Evolutionary conservation across 108 stramenopile genomes (phyloP).

Genomic region (Phaeodactylum tricornutum): DNA sequence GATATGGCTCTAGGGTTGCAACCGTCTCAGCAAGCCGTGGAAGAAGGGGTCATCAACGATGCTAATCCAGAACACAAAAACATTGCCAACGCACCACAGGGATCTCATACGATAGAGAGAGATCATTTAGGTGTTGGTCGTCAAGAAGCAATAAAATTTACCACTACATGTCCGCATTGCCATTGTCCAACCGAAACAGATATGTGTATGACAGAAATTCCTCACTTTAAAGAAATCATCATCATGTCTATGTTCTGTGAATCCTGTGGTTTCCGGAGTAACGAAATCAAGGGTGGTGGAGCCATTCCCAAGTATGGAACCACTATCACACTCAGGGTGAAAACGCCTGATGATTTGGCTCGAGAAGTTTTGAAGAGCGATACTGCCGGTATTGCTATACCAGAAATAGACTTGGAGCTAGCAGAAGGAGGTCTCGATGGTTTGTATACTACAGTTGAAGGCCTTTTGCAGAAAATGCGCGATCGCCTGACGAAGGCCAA

Average conservation of each 20-base stretch:
- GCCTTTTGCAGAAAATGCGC: slow-evolving; percentile 64
- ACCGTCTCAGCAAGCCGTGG: slow-evolving; percentile 22
- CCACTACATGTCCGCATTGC: slow-evolving; percentile 49
- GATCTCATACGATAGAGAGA: background rate
- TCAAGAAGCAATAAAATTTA: slow-evolving; percentile 30
- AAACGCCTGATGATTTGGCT: slow-evolving; percentile 44
- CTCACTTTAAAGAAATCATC: slow-evolving; percentile 91
- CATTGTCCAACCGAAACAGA: slow-evolving; percentile 24
- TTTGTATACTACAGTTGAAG: slow-evolving; percentile 87
- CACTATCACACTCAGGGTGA: slow-evolving; percentile 36
- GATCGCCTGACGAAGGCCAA: slow-evolving; percentile 41
- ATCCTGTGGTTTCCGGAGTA: slow-evolving; percentile 73
- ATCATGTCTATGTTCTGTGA: slow-evolving; percentile 86
- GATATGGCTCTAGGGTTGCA: slow-evolving; percentile 43
- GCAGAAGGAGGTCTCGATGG: slow-evolving; percentile 69
- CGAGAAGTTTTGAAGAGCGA: slow-evolving; percentile 82
- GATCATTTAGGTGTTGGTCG: slow-evolving; percentile 2
- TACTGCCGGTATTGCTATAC: slow-evolving; percentile 65
- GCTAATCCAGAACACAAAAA: slow-evolving; percentile 33
- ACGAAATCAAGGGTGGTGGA: slow-evolving; percentile 88
- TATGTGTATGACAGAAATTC: slow-evolving; percentile 83
- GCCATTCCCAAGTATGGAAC: slow-evolving; percentile 71
- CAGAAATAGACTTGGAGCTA: slow-evolving; percentile 60
- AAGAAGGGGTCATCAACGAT: slow-evolving; percentile 19
- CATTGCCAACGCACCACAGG: slow-evolving; percentile 15